phyloP scores from a whole-genome alignment of 148 eudicot genomes.

The Cornus controversa region DNA sequence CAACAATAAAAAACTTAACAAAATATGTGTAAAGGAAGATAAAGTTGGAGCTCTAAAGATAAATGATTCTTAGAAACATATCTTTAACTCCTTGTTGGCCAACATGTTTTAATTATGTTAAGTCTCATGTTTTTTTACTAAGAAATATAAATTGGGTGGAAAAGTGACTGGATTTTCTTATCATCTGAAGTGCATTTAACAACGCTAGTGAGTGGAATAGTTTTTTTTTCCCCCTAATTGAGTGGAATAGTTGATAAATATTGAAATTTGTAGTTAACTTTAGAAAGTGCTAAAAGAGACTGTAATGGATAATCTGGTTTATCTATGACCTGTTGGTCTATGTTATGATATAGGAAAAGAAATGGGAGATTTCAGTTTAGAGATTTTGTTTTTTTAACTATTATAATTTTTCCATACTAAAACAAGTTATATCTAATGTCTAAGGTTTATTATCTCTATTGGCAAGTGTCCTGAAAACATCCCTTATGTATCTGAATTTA shows the following conservation, averaged over 20 bases:
- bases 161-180: neutral
- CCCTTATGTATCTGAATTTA: too few species aligned
- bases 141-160: neutral
- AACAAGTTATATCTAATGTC: too few species aligned
- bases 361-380: neutral
- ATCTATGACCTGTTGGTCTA: neutral
- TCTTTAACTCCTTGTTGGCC: neutral
- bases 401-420: neutral
- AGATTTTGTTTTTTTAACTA: too few species aligned
- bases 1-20: too few species aligned
- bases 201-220: neutral
- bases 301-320: too few species aligned
- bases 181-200: neutral
- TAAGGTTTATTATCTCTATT: neutral
- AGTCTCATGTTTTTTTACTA: too few species aligned
- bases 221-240: too few species aligned
- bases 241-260: neutral
- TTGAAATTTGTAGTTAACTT: too few species aligned
- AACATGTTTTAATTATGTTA: too few species aligned
- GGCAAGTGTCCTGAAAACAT: too few species aligned
- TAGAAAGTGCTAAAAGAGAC: neutral
- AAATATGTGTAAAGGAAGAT: neutral
- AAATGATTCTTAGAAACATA: neutral
- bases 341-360: neutral
- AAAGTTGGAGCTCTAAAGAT: neutral